phyloP scores from a whole-genome alignment of 2,329 filamentous ascomycete species.

The Xylaria sp. region DNA sequence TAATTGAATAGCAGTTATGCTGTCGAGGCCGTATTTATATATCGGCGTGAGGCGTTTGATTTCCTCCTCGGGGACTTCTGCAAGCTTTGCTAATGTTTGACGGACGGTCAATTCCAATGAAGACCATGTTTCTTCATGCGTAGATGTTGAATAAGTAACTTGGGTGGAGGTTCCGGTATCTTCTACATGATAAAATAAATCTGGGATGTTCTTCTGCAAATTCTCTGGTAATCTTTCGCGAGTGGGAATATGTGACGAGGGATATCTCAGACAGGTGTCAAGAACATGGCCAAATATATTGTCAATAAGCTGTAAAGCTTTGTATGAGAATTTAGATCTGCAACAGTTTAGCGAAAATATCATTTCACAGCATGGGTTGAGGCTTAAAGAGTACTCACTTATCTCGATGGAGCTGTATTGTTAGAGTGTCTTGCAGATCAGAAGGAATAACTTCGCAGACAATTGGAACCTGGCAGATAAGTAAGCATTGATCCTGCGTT shows the following conservation, averaged over 20 bases:
- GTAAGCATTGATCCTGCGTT: slow-evolving; percentile 34
- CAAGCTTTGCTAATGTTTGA: slow-evolving; percentile 66
- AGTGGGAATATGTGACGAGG: slow-evolving; percentile 44
- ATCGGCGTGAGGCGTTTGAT: slow-evolving; percentile 76
- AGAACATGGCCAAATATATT: slow-evolving; percentile 47
- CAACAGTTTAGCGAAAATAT: slow-evolving; percentile 30
- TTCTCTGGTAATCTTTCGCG: slow-evolving; percentile 35
- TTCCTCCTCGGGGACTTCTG: slow-evolving; percentile 57
- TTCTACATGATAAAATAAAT: slow-evolving; percentile 39
- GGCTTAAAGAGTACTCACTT: slow-evolving; percentile 48
- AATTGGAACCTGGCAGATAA: slow-evolving; percentile 65
- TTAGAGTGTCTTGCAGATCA: slow-evolving; percentile 60
- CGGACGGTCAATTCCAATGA: slow-evolving; percentile 63
- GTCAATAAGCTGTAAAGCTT: slow-evolving; percentile 39
- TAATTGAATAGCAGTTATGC: slow-evolving; percentile 85
- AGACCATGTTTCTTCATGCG: slow-evolving; percentile 36
- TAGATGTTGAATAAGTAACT: not conserved
- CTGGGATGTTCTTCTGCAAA: slow-evolving; percentile 36
- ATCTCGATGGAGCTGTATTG: slow-evolving; percentile 71
- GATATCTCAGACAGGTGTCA: slow-evolving; percentile 43
- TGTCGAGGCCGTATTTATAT: slow-evolving; percentile 89
- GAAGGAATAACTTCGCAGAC: slow-evolving; percentile 78
- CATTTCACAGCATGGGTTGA: not conserved
- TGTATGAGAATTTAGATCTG: slow-evolving; percentile 42
- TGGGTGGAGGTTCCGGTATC: not conserved